Base-by-base conservation (phyloP, 2,329 filamentous ascomycete genomes). In the Leptoxyphium fumago region DNA sequence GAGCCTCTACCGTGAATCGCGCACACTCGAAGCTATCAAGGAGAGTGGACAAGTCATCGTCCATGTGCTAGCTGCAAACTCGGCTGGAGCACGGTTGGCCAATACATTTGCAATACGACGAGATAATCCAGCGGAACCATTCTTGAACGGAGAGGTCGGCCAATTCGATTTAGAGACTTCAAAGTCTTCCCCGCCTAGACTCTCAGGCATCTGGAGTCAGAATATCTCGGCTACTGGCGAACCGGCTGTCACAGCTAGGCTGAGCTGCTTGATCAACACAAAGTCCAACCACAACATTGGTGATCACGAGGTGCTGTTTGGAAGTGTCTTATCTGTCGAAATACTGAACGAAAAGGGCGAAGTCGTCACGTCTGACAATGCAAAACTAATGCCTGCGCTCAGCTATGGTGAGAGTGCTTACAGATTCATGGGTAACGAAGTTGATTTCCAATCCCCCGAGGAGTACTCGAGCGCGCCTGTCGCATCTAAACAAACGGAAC, bases 1-100 rank as follows among this genome's bases (percentile, higher is more conserved):
- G 66, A 80, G 80, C 48, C 66, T 80, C 45, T 70, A 69, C 42
- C 52, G 67, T 2, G 73, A 74, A 2, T 78, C 75, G 1, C 64
- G 70, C 32, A 78, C 75, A 0, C 66, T 75, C 40, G 64, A 69
- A 43, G 73, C 73, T 6, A 71, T 80, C 8, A 52, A 58, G 38
- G 48, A 50, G 1, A 52, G 52, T 2, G 55, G 60, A 3, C 53
- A 61, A 0, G 72, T 80, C 48, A 63, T 66, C 6, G 65, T 75
- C 1, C 70, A 77, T 51, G 57, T 77, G n/a, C 63, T 76, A 2
- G 45, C 48, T 3, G 55, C 57, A 18, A 48, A 53, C 2, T 26
- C 45, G 2, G 36, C 46, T 26, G 63, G 61, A 5, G 61, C 60
- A 8, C 46, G 48, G 0, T 48, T 62, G 14, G 60, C 62, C 9